Conservation (phyloP, 139 green algal species). For the Gonium pectorale region DNA sequence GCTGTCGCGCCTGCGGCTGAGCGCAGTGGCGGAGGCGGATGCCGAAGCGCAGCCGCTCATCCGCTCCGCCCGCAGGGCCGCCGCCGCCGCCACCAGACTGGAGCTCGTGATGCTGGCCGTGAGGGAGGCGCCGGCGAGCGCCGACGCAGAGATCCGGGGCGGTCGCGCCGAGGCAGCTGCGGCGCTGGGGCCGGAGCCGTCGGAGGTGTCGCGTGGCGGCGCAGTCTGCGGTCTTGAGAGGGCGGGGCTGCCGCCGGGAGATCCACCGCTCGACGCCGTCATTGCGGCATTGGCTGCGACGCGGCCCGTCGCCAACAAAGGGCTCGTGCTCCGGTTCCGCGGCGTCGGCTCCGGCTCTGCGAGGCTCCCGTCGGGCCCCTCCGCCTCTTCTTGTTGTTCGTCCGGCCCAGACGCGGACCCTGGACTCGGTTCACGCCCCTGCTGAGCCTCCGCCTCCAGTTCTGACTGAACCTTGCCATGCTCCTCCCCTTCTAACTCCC, state of each 20-base stretch:
- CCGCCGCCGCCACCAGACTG: background rate
- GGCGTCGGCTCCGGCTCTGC: too few species aligned
- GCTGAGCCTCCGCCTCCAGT: too few species aligned
- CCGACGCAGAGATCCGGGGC: background rate
- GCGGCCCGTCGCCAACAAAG: background rate
- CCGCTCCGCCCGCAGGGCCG: background rate
- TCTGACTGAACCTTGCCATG: too few species aligned
- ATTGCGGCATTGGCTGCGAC: background rate
- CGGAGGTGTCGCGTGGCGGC: background rate
- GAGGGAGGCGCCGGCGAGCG: background rate
- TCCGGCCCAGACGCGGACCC: too few species aligned
- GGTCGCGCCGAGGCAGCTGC: background rate
- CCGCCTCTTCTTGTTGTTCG: too few species aligned
- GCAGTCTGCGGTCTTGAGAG: background rate
- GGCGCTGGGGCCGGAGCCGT: background rate
- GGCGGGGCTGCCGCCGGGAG: background rate
- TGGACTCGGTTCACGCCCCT: too few species aligned
- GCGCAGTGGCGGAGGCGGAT: too few species aligned
- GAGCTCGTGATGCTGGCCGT: constrained; percentile 5
- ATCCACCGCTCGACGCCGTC: background rate
- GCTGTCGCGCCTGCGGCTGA: too few species aligned
- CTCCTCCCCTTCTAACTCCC: too few species aligned
- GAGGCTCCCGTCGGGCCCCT: too few species aligned
- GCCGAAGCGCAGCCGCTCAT: background rate
- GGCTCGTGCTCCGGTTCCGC: too few species aligned